Conservation (phyloP, 768 basidiomycete genomes). For the Postia placenta region DNA sequence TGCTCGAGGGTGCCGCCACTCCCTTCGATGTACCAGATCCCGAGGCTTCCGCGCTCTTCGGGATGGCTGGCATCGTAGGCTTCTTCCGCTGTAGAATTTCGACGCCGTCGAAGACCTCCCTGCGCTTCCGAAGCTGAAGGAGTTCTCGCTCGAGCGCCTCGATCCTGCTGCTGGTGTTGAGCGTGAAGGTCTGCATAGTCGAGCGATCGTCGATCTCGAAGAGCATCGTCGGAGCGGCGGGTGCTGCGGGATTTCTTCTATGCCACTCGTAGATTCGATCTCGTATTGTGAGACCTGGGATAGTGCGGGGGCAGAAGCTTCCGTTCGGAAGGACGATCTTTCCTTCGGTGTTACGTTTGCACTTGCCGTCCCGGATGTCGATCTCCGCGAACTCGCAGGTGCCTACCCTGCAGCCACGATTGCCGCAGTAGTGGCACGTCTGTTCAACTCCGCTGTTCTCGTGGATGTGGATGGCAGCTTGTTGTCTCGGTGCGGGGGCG, state of each 20-base stretch:
- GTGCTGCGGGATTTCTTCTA: not conserved
- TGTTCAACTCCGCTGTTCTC: not conserved
- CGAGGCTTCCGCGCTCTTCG: not conserved
- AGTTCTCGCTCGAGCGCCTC: not conserved
- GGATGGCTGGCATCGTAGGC: not conserved
- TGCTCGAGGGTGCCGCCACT: not conserved
- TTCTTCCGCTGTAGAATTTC: not conserved
- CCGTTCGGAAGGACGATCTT: conserved; percentile 1
- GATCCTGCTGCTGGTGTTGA: not conserved
- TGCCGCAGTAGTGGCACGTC: conserved; percentile 5
- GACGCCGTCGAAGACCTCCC: not conserved
- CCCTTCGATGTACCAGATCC: not conserved
- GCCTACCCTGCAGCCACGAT: not conserved
- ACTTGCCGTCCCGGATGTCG: not conserved
- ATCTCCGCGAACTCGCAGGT: not conserved
- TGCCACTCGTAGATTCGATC: not conserved
- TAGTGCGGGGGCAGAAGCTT: not conserved
- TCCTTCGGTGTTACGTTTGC: not conserved
- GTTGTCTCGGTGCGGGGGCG: not conserved
- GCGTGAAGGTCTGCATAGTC: not conserved
- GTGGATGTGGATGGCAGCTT: not conserved
- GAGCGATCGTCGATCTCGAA: not conserved
- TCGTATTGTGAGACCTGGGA: not conserved
- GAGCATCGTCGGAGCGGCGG: not conserved
- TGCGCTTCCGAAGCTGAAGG: not conserved